Base-by-base conservation (phyloP, 306 rosid species). In the Cyclanthera cordifolia region DNA sequence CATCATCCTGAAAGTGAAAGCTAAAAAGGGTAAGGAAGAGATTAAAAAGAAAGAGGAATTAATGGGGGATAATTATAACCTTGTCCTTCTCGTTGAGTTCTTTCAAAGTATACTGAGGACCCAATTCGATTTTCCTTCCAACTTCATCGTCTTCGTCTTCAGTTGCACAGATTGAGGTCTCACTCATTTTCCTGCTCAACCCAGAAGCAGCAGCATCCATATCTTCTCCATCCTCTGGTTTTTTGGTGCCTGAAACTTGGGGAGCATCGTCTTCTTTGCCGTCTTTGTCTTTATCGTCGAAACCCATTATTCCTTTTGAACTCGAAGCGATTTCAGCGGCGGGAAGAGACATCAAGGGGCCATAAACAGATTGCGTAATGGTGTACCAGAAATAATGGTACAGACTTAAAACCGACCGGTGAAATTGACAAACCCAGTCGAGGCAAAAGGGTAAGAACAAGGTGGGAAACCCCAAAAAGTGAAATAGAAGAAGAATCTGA, bases 51-150 rank as follows among this genome's bases (percentile, higher is more conserved):
- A 34, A 9, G 7, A 6, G 7, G 5, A 12, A 13, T n/a, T n/a
- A n/a, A n/a, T n/a, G n/a, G n/a, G n/a, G n/a, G n/a, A n/a, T n/a
- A n/a, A n/a, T n/a, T 14, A 27, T 3, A 15, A 89, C 96, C 90
- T 86, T 85, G 57, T 92, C 98, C 73, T 89, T 89, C 79, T 92
- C 90, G n/a, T 87, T 85, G 46, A 89, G 98, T 75, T 92, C 90
- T 82, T 92, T 92, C 56, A 92, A 80, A 21, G 96, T 85, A 79
- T 75, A 85, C 60, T 92, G 98, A 48, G 98, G 98, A 8, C 96
- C 98, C 86, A 92, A 79, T 30, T 87, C 89, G 50, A 92, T 86
- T 19, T 81, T 81, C 86, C 85, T 85, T 2, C 83, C 87, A 37
- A 16, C 59, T 48, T 85, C 92, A 16, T 92, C 96, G 25, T 88